Evolutionary conservation across 2,329 filamentous ascomycete species (phyloP).

Genomic region (Colletotrichum endophyticum): DNA sequence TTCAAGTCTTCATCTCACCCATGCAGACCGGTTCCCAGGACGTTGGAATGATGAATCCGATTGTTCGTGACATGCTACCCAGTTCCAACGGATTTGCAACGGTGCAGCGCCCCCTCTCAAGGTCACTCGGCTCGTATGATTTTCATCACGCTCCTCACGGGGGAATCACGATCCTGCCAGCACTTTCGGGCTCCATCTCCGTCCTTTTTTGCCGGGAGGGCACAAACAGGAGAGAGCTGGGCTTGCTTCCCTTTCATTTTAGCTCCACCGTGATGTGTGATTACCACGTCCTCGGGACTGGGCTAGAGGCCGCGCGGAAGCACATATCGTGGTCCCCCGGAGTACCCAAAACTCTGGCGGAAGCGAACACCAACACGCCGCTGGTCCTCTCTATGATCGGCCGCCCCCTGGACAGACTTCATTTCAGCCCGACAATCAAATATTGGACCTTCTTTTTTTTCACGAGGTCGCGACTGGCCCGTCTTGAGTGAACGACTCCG

Average conservation of each 20-base stretch:
- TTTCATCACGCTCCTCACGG: background rate
- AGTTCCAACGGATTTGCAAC: background rate
- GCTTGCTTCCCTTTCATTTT: background rate
- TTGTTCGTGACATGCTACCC: background rate
- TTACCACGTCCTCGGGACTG: conserved; percentile 6
- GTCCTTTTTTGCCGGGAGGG: background rate
- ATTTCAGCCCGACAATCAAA: background rate
- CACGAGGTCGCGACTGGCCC: background rate
- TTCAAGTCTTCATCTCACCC: background rate
- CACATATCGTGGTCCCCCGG: conserved; percentile 6
- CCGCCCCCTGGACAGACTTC: background rate
- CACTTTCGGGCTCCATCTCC: background rate
- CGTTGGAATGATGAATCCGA: background rate
- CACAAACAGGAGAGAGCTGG: background rate
- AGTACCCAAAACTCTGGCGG: background rate
- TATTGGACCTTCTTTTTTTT: background rate
- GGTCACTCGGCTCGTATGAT: background rate
- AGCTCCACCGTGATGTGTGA: conserved; percentile 8
- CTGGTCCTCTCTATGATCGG: background rate
- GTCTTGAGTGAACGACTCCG: background rate
- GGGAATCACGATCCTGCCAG: background rate
- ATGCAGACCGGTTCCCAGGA: conserved; percentile 14
- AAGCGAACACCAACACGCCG: background rate
- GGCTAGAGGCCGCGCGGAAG: background rate
- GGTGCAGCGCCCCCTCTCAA: background rate